phyloP scores from a whole-genome alignment of 495 filamentous ascomycete genomes.

The Tetracladium marchalianum region DNA sequence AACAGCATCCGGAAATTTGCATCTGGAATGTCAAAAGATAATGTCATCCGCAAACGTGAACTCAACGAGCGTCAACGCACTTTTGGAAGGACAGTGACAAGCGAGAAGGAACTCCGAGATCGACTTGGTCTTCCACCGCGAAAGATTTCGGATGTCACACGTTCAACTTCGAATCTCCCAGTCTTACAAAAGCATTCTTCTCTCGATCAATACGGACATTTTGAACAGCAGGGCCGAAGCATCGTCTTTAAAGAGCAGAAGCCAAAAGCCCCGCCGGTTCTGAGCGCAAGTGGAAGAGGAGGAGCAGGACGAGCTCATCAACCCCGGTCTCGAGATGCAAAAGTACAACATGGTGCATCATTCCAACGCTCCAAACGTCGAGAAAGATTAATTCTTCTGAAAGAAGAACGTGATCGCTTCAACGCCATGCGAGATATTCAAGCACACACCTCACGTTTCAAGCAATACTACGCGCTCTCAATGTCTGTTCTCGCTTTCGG shows the following conservation, averaged over 20 bases:
- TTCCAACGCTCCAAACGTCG: conserved; percentile 42
- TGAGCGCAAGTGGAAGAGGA: conserved; percentile 12
- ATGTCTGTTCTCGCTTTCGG: conserved; percentile 50
- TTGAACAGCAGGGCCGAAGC: conserved; percentile 25
- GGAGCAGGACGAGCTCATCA: conserved; percentile 8
- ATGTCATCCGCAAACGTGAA: conserved; percentile 56
- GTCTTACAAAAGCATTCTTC: conserved; percentile 14
- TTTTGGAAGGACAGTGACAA: conserved; percentile 42
- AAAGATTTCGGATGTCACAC: conserved; percentile 1
- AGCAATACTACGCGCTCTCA: conserved; percentile 51
- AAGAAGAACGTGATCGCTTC: conserved; percentile 57
- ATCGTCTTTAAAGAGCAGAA: conserved; percentile 27
- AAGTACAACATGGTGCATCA: conserved; percentile 39
- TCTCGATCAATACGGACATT: conserved; percentile 25
- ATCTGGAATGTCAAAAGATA: conserved; percentile 50
- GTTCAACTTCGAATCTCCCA: conserved; percentile 4
- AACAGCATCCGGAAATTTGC: conserved; percentile 59
- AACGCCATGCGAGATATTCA: conserved; percentile 68
- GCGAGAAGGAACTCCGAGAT: conserved; percentile 31
- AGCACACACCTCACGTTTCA: conserved; percentile 45
- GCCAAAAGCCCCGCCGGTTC: background rate
- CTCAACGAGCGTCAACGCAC: conserved; percentile 47
- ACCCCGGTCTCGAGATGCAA: conserved; percentile 17
- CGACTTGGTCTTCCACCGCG: conserved; percentile 29
- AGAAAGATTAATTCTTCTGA: conserved; percentile 39